Evolutionary conservation across 768 basidiomycete species (phyloP), one percentile per base, ranked within the genome.

Genomic region (Lepiota subincarnata): DNA sequence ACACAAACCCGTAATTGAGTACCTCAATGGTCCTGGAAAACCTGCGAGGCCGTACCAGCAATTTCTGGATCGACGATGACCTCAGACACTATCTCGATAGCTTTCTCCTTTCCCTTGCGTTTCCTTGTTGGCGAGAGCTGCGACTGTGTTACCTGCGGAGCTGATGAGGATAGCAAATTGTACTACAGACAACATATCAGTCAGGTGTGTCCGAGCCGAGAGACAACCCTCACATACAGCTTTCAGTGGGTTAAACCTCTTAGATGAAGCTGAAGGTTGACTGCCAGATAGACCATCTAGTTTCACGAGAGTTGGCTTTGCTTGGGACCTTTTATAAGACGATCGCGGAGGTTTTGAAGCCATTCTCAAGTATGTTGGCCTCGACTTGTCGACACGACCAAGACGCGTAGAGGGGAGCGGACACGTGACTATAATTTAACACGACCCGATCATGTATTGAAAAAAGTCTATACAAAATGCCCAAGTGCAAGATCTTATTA

Each of bases 171-270:
- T 18, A 19, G 42, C 18, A 47, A 42, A 12, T 35, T 38, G 10
- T 16, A 37, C 42, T 19, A 19, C 18, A 39, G 39, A 26, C 22
- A 31, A 20, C 5, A n/a, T 16, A 16, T 36, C 18, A 13, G 2
- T 24, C 18, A 38, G 28, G 11, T 6, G 22, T 26, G 7, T 31
- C 11, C 3, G 24, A 19, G 26, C 8, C 14, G 13, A 12, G 28
- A 7, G 18, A 7, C 3, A 24, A 45, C 14, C 20, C 20, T 19
- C 10, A 61, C 68, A 56, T 51, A 72, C 70, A 28, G 66, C 70
- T n/a, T 68, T 69, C 20, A 72, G 55, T 14, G 71, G 71, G 34
- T 72, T 62, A 31, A 71, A 59, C 55, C 63, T 65, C 26, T 60
- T 66, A 6, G 43, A 34, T 5, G 55, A 20, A 7, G 38, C 36